These are phyloP conservation scores for Euphorbia celastroides DNA, from an alignment of 441 rosid genomes.

Conservation along the genomic window DNA sequence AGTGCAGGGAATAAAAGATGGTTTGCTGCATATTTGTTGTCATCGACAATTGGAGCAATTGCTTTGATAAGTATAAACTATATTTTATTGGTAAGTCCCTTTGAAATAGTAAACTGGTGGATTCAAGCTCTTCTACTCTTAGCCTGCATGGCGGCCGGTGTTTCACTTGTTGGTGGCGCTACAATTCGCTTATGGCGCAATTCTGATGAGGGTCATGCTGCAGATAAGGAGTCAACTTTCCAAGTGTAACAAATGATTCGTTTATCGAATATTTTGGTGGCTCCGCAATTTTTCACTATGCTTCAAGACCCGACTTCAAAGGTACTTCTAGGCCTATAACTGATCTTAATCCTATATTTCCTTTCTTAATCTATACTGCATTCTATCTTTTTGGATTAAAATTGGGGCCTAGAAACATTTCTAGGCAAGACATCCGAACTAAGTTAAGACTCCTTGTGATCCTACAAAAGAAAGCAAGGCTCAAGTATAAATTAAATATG, in stretches of 20 bases:
- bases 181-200: slow-evolving; percentile 60
- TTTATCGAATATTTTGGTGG: slow-evolving; percentile 19
- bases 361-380: no score
- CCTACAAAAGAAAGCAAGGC: no score
- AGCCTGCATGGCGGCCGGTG: slow-evolving; percentile 57
- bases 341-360: not conserved
- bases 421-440: no score
- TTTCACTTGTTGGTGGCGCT: slow-evolving; percentile 56
- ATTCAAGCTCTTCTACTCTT: slow-evolving; percentile 55
- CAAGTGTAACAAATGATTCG: no score
- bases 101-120: slow-evolving; percentile 51
- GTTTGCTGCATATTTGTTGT: slow-evolving; percentile 52
- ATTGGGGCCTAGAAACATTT: no score
- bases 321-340: slow-evolving; percentile 33
- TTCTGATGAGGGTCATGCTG: slow-evolving; percentile 40
- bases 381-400: no score
- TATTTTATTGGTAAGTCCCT: slow-evolving; percentile 50
- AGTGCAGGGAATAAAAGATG: slow-evolving; percentile 60
- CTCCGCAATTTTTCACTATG: slow-evolving; percentile 39
- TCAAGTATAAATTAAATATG: no score
- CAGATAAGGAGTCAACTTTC: no score
- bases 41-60: slow-evolving; percentile 52
- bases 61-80: slow-evolving; percentile 34
- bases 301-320: slow-evolving; percentile 67
- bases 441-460: no score